A percentile compares a stretch with the other conserved stretches of the same genome.
These are phyloP conservation scores for Malassezia sympodialis DNA, from an alignment of 1,284 basidiomycete genomes.

Conservation along the genomic window DNA sequence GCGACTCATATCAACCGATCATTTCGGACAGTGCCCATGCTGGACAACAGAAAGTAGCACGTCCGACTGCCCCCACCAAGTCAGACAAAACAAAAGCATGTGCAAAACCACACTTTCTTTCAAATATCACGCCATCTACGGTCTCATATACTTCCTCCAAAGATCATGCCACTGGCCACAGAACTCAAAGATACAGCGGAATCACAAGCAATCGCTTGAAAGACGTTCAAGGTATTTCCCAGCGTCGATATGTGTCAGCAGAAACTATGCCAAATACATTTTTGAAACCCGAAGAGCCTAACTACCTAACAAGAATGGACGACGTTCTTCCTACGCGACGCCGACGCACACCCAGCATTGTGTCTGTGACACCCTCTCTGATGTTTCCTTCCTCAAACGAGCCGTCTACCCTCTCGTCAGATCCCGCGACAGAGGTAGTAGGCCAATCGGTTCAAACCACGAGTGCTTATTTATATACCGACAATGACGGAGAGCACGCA, in stretches of 20 bases:
- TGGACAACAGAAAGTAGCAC: not conserved
- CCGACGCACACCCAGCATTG: slow-evolving; percentile 15
- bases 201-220: not conserved
- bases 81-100: not conserved
- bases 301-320: slow-evolving; percentile 6
- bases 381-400: slow-evolving; percentile 4
- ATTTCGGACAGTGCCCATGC: not conserved
- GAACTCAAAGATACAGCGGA: not conserved
- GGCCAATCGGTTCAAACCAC: not conserved
- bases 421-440: not conserved
- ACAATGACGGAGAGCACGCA: not conserved
- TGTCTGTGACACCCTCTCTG: slow-evolving; percentile 16
- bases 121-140: not conserved
- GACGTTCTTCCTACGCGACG: not conserved
- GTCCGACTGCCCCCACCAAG: not conserved
- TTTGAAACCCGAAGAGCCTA: not conserved
- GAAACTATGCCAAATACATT: not conserved
- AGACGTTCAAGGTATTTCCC: not conserved
- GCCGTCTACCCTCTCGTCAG: not conserved
- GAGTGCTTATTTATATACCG: not conserved
- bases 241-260: not conserved
- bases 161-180: slow-evolving; percentile 1
- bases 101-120: not conserved
- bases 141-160: not conserved
- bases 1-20: not conserved